These are phyloP conservation scores for Boletus sensibilis DNA, from an alignment of 768 basidiomycete genomes.

Conservation along the genomic window DNA sequence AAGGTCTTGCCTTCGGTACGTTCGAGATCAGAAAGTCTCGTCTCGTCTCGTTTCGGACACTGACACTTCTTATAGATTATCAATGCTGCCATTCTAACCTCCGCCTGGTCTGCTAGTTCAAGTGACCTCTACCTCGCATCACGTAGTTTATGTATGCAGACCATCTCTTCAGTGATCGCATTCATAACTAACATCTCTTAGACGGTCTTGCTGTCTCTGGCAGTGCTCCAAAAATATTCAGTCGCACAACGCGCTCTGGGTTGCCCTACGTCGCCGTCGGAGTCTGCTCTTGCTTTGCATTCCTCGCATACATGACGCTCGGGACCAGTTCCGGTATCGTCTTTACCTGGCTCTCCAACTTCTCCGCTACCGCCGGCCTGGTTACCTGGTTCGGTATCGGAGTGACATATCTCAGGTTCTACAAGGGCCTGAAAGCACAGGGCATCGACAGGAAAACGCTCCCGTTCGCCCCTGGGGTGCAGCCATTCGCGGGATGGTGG, in stretches of 20 bases:
- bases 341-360: conserved; percentile 42
- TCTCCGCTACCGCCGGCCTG: conserved; percentile 40
- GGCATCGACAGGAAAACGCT: conserved; percentile 47
- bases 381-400: conserved; percentile 45
- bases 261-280: conserved; percentile 45
- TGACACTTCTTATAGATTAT: conserved; percentile 22
- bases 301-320: conserved; percentile 44
- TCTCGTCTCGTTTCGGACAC: too few relatives aligned
- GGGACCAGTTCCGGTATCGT: conserved; percentile 35
- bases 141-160: conserved; percentile 36
- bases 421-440: conserved; percentile 46
- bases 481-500: conserved; percentile 44
- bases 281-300: conserved; percentile 30
- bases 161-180: background rate
- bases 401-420: conserved; percentile 48
- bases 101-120: conserved; percentile 43
- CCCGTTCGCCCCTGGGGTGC: conserved; percentile 43
- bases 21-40: background rate
- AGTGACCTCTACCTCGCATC: conserved; percentile 42
- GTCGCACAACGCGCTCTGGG: conserved; percentile 37
- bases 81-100: conserved; percentile 44
- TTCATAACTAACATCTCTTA: conserved; percentile 30
- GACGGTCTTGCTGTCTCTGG: conserved; percentile 52
- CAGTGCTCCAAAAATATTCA: conserved; percentile 54
- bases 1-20: conserved; percentile 51